These are phyloP conservation scores for Claviceps africana DNA, from an alignment of 2,329 filamentous ascomycete species.

Conservation along the genomic window DNA sequence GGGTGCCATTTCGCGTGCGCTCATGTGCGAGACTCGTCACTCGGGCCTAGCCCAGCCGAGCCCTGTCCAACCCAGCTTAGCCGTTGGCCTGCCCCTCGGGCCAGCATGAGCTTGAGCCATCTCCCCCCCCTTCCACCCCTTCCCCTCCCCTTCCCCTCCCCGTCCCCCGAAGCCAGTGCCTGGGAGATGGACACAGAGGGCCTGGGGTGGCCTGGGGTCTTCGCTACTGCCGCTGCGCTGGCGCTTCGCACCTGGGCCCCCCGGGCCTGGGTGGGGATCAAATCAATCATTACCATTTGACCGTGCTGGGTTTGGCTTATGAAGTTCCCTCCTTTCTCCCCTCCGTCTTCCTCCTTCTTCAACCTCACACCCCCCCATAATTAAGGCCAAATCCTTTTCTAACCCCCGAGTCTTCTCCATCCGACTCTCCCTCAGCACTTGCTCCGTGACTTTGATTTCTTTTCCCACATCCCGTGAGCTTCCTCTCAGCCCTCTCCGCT, in stretches of 20 bases:
- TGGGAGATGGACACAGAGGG: neutral
- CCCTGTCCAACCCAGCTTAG: no score
- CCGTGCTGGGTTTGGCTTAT: neutral
- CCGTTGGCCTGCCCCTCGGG: neutral
- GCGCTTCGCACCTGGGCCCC: neutral
- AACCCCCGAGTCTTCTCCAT: constrained; percentile 9
- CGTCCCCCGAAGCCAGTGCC: no score
- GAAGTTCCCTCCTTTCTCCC: constrained; percentile 17
- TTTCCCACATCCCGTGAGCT: constrained; percentile 10
- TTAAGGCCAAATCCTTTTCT: constrained; percentile 8
- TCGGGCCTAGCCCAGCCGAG: neutral
- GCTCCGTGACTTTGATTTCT: constrained; percentile 2
- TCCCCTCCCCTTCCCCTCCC: no score
- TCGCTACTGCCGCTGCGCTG: neutral
- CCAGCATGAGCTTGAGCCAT: neutral
- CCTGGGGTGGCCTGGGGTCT: no score
- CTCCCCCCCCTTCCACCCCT: no score
- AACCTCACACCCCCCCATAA: constrained; percentile 12
- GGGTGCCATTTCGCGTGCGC: no score
- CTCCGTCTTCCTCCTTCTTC: constrained; percentile 21
- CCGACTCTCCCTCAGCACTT: constrained; percentile 10
- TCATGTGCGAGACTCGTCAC: neutral
- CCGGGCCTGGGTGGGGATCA: neutral
- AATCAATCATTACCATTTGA: neutral
- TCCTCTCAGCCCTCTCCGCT: constrained; percentile 3